Evolutionary conservation across 495 filamentous ascomycete genomes (phyloP).

Genomic region (Coniosporium apollinis): DNA sequence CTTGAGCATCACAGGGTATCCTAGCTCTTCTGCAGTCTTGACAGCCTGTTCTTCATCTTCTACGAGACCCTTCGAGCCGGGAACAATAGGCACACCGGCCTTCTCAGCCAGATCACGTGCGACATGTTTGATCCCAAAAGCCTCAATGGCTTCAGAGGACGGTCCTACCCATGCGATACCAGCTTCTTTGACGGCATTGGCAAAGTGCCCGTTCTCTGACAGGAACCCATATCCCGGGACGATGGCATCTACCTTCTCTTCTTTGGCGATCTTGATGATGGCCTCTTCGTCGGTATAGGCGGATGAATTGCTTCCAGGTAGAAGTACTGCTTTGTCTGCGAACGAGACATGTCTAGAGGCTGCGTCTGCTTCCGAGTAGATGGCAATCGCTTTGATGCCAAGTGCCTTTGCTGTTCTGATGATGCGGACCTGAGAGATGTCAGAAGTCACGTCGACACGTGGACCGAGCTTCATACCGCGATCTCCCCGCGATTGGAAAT

Average conservation of each 20-base stretch:
- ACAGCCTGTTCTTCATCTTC: conserved; percentile 30
- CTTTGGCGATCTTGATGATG: conserved; percentile 33
- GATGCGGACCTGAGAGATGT: conserved; percentile 12
- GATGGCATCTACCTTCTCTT: conserved; percentile 28
- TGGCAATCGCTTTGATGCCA: conserved; percentile 31
- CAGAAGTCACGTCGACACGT: neutral
- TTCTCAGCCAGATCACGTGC: conserved; percentile 33
- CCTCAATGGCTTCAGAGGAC: conserved; percentile 32
- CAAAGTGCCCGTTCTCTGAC: conserved; percentile 42
- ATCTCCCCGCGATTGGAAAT: conserved; percentile 42
- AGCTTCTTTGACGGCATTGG: conserved; percentile 26
- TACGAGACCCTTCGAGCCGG: conserved; percentile 33
- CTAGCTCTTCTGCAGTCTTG: conserved; percentile 25
- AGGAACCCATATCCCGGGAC: conserved; percentile 44
- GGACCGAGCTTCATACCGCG: conserved; percentile 23
- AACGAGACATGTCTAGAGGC: conserved; percentile 35
- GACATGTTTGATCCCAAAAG: conserved; percentile 41
- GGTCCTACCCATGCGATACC: conserved; percentile 40
- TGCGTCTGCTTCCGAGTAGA: conserved; percentile 40
- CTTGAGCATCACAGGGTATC: conserved; percentile 42
- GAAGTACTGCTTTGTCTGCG: conserved; percentile 34
- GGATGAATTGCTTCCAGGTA: conserved; percentile 28
- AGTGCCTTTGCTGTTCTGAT: conserved; percentile 17
- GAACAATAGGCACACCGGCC: conserved; percentile 36
- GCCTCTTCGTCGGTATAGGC: conserved; percentile 32